Conservation (phyloP, 2,329 filamentous ascomycete genomes). For the Pseudonectria foliicola region DNA sequence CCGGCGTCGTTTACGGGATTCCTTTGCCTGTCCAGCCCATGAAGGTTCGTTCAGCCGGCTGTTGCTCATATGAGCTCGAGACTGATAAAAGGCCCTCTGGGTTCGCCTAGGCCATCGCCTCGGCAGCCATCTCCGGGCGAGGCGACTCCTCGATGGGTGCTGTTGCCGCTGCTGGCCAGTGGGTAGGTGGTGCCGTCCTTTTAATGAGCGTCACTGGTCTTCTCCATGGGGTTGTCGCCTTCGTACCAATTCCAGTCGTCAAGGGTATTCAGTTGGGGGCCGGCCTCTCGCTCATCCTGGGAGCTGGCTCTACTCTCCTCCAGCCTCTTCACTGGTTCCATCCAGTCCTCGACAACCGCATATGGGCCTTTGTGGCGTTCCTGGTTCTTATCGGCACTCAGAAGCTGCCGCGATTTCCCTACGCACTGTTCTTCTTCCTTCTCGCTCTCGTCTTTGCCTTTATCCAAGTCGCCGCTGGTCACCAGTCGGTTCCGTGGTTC, state of each 20-base stretch:
- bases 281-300: conserved; percentile 73
- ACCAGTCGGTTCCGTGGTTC: conserved; percentile 41
- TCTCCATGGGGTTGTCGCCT: conserved; percentile 63
- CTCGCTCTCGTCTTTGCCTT: conserved; percentile 61
- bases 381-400: conserved; percentile 62
- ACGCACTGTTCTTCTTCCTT: conserved; percentile 66
- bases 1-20: conserved; percentile 76
- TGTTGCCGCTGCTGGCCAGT: conserved; percentile 70
- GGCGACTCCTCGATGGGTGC: conserved; percentile 46
- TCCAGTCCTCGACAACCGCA: conserved; percentile 67
- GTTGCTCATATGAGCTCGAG: not conserved
- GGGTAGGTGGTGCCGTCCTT: conserved; percentile 66
- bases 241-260: conserved; percentile 78
- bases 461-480: conserved; percentile 26
- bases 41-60: conserved; percentile 40
- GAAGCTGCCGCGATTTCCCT: conserved; percentile 61
- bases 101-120: conserved; percentile 64
- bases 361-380: conserved; percentile 72
- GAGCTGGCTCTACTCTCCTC: conserved; percentile 64
- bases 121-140: conserved; percentile 70
- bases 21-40: conserved; percentile 88
- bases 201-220: conserved; percentile 73
- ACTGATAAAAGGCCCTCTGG: not conserved
- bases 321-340: conserved; percentile 60
- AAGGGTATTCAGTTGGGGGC: conserved; percentile 95